Evolutionary conservation across 1,284 basidiomycete species (phyloP), one percentile per base, ranked within the genome.

Genomic region (Entoloma clypeatum): DNA sequence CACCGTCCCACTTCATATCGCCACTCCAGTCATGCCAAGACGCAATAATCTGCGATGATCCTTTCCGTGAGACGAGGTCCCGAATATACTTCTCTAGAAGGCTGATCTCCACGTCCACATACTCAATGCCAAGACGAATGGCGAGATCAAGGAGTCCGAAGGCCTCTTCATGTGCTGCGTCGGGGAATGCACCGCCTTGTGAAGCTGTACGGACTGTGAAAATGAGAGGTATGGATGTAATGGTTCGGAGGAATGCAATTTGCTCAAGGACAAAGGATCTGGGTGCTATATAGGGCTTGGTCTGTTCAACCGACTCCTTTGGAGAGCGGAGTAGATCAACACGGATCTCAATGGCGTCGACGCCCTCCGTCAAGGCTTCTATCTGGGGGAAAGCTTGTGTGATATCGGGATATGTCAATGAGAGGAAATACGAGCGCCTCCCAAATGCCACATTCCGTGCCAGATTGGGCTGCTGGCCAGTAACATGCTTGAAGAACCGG

Each of bases 1-100:
- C 61, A 8, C 83, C 74, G 49, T 81, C 74, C 95, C 95, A 99
- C 49, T 78, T 78, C 68, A 96, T 75, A 14, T 73, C 69, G 2
- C 95, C 94, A 27, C 78, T 82, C 83, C 87, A 92, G 58, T 99
- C 93, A 60, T 98, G 94, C 81, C 84, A 95, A 7, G 92, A 96
- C 0, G 92, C 89, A 45, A 99, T 84, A 55, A 98, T 80, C 54
- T 86, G 74, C 0, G 88, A 85, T 29, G 71, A 59, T 0, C 90
- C 84, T 61, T 92, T 93, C 39, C 65, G 68, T 2, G 70, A 59
- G 19, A 72, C 63, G 36, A 98, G 68, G 2, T 76, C 71, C 14
- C 73, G 71, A 39, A 93, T 78, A 32, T 71, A 59, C 37, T 76
- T 72, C 45, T 80, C 73, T 0, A 86, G 75, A 68, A 86, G 86